Conservation (phyloP, 1,284 basidiomycete species). For the Rhodotorula sp. region DNA sequence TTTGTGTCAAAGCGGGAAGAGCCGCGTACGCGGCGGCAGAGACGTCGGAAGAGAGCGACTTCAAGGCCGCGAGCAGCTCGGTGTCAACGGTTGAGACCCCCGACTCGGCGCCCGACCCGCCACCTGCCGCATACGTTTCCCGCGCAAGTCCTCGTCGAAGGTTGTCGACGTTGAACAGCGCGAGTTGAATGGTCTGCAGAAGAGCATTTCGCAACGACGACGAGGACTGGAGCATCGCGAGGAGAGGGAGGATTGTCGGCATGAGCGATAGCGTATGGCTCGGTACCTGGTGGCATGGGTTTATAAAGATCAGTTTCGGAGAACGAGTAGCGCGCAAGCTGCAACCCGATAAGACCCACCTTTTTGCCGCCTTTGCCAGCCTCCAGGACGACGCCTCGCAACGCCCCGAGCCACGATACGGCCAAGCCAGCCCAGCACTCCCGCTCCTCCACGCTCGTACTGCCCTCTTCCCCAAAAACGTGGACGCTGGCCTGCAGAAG, state of each 20-base stretch:
- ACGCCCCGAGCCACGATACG: conserved; percentile 18
- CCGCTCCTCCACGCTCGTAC: background rate
- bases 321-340: too few relatives aligned
- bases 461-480: background rate
- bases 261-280: conserved; percentile 30
- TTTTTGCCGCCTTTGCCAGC: conserved; percentile 38
- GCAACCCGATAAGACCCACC: conserved; percentile 9
- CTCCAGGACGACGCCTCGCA: conserved; percentile 19
- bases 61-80: conserved; percentile 24
- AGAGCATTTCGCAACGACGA: conserved; percentile 11
- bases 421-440: conserved; percentile 23
- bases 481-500: conserved; percentile 20
- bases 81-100: conserved; percentile 15
- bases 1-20: conserved; percentile 16
- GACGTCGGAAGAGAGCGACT: background rate
- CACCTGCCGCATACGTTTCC: conserved; percentile 30
- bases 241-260: conserved; percentile 28
- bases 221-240: background rate
- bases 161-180: conserved; percentile 40
- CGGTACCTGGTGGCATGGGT: conserved; percentile 11
- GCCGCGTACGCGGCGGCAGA: background rate
- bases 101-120: background rate
- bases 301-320: background rate
- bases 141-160: conserved; percentile 36
- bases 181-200: conserved; percentile 27